Evolutionary conservation across 345 rosid species (phyloP).

Genomic region (Pseudoturritis turrita): DNA sequence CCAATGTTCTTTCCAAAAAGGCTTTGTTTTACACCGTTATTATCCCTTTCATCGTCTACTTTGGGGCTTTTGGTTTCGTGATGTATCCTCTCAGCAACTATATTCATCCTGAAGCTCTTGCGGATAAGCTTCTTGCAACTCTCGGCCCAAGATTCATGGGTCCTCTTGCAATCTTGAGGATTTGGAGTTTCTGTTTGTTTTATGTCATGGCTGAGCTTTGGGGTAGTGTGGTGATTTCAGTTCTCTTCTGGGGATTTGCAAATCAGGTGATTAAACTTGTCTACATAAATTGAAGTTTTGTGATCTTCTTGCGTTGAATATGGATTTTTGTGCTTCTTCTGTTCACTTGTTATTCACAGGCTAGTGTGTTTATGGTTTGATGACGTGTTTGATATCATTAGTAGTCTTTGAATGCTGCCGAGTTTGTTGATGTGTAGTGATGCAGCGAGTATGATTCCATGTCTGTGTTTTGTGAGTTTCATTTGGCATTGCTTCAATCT

Average conservation of each 20-base stretch:
- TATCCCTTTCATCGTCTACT: slow-evolving; percentile 85
- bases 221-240: slow-evolving; percentile 97
- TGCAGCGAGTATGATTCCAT: neutral
- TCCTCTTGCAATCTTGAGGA: slow-evolving; percentile 92
- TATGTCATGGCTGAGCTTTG: slow-evolving; percentile 99
- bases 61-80: slow-evolving; percentile 93
- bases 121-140: slow-evolving; percentile 68
- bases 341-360: neutral
- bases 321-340: neutral
- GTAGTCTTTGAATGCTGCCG: neutral
- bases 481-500: neutral
- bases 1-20: slow-evolving; percentile 75
- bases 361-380: neutral
- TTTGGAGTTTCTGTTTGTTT: slow-evolving; percentile 95
- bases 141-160: slow-evolving; percentile 96
- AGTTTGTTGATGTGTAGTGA: slow-evolving; percentile 10
- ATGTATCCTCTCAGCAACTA: slow-evolving; percentile 83
- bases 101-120: slow-evolving; percentile 79
- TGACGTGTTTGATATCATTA: neutral
- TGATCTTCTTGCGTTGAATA: slow-evolving; percentile 2
- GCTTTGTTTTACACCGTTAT: slow-evolving; percentile 83
- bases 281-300: neutral
- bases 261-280: slow-evolving; percentile 63
- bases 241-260: slow-evolving; percentile 97
- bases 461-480: neutral